A percentile compares a stretch with the other conserved stretches of the same genome.
Conservation (phyloP, 345 rosid species). For the Eucalyptus microcorys region DNA sequence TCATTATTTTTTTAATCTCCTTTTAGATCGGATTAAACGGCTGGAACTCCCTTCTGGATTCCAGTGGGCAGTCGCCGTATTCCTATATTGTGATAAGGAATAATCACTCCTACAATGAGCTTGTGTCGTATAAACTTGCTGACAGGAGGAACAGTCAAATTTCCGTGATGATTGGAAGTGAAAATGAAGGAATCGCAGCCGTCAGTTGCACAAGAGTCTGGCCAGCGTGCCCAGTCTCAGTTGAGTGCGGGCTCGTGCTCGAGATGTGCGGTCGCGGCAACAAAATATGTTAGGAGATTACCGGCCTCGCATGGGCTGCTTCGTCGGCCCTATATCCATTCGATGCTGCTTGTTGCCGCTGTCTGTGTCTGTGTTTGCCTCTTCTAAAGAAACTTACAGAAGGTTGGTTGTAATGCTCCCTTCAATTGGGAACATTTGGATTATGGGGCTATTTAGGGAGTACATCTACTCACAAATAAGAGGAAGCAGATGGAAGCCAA, state of each 20-base stretch:
- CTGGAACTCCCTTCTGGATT: slow-evolving; percentile 62
- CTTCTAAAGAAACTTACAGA: slow-evolving; percentile 46
- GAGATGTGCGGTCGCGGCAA: slow-evolving; percentile 38
- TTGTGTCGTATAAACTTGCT: slow-evolving; percentile 54
- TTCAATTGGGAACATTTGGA: slow-evolving; percentile 79
- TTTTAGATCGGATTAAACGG: slow-evolving; percentile 55
- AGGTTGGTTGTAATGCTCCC: slow-evolving; percentile 30
- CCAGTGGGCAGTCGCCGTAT: slow-evolving; percentile 46
- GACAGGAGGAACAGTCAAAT: slow-evolving; percentile 63
- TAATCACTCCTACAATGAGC: slow-evolving; percentile 50
- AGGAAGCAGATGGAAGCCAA: not conserved
- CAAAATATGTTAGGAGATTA: slow-evolving; percentile 31
- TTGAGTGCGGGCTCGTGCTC: slow-evolving; percentile 28
- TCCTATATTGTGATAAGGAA: slow-evolving; percentile 52
- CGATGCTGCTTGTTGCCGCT: slow-evolving; percentile 78
- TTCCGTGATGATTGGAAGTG: slow-evolving; percentile 41
- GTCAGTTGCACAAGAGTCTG: not conserved
- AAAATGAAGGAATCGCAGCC: not conserved
- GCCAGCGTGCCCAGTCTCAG: not conserved
- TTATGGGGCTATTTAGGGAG: slow-evolving; percentile 48
- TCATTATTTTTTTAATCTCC: not conserved
- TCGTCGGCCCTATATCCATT: slow-evolving; percentile 63
- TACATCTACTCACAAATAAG: not conserved
- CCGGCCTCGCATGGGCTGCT: slow-evolving; percentile 48
- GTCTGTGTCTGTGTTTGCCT: slow-evolving; percentile 91